Evolutionary conservation across 2,329 filamentous ascomycete species (phyloP).

Genomic region (Dothiorella sarmentorum): DNA sequence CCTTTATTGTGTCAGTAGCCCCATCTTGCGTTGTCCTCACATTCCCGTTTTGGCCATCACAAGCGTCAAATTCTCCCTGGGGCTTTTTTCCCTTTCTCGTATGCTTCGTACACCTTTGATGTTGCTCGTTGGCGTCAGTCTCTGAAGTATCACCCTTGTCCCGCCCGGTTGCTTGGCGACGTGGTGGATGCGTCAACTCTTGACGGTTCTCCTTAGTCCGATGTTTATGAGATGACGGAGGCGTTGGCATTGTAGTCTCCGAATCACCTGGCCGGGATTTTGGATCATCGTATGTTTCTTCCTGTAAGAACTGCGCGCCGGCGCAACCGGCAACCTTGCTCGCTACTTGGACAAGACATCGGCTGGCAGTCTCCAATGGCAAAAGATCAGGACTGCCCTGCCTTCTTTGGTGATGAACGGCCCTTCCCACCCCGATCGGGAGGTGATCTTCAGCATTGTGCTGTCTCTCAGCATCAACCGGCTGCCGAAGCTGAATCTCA

Average conservation of each 20-base stretch:
- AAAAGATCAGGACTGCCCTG: background rate
- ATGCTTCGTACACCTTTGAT: background rate
- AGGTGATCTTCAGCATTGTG: background rate
- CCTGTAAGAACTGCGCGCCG: background rate
- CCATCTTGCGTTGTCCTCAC: background rate
- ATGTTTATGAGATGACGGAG: slow-evolving; percentile 3
- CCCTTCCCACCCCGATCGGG: background rate
- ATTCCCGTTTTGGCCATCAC: background rate
- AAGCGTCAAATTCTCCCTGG: background rate
- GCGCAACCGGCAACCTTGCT: background rate
- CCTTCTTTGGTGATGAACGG: background rate
- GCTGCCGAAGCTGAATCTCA: background rate
- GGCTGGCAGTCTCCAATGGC: background rate
- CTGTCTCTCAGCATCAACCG: background rate
- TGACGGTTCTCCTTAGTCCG: background rate
- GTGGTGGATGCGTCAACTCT: background rate
- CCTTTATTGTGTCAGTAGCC: background rate
- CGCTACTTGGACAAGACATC: too few species aligned
- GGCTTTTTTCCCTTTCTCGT: background rate
- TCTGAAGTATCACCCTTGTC: background rate
- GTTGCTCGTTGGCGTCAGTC: background rate
- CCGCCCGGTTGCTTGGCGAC: background rate
- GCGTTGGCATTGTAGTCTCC: background rate
- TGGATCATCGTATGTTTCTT: background rate
- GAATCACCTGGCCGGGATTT: background rate